Conservation (phyloP, 2,329 filamentous ascomycete species). For the Colletotrichum sp. region DNA sequence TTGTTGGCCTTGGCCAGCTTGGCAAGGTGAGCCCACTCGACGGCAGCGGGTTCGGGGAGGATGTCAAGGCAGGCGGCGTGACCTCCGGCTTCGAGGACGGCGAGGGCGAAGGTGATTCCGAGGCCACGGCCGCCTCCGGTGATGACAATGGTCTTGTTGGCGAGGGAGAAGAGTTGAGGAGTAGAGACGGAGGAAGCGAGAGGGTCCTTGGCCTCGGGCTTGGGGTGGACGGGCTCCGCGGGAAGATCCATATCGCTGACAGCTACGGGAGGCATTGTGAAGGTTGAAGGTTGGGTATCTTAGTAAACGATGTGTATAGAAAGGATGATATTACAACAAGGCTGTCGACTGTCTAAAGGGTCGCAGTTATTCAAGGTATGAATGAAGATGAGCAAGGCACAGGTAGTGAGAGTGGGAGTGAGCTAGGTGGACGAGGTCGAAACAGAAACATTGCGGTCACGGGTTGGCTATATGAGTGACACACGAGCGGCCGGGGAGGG, state of each 20-base stretch:
- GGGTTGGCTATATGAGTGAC: background rate
- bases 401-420: background rate
- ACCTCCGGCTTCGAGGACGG: constrained; percentile 54
- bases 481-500: background rate
- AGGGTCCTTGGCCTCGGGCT: constrained; percentile 34
- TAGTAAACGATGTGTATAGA: background rate
- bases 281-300: background rate
- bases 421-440: background rate
- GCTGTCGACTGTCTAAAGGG: background rate
- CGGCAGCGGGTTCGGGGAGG: constrained; percentile 37
- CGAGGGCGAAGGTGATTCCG: constrained; percentile 53
- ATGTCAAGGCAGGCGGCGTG: constrained; percentile 55
- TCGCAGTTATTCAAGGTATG: background rate
- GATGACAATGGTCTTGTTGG: constrained; percentile 48
- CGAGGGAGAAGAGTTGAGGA: constrained; percentile 48
- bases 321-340: background rate
- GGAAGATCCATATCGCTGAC: constrained; percentile 34
- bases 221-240: constrained; percentile 23
- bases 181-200: constrained; percentile 31
- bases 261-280: constrained; percentile 26
- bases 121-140: constrained; percentile 58
- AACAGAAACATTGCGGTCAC: background rate
- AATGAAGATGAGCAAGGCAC: background rate
- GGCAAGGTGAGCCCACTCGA: constrained; percentile 46
- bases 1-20: constrained; percentile 41